Evolutionary conservation across 108 stramenopile species (phyloP).

Genomic region (Cylindrotheca fusiformis): DNA sequence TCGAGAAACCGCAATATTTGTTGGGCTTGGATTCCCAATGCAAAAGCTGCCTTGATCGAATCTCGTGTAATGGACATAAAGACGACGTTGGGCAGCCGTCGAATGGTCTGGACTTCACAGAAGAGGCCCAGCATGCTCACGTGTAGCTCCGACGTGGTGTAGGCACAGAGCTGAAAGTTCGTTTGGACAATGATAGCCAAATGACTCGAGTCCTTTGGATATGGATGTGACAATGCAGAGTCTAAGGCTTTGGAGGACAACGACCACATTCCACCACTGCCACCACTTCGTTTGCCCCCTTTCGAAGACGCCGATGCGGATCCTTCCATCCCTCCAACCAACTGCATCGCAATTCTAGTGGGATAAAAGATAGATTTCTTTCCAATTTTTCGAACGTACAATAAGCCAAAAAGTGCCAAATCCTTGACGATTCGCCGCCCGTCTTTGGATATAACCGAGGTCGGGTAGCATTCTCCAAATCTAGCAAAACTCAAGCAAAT

Average conservation of each 20-base stretch:
- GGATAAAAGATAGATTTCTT: constrained; percentile 73
- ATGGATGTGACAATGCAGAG: constrained; percentile 56
- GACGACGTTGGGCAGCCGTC: constrained; percentile 83
- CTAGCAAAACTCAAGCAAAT: constrained; percentile 69
- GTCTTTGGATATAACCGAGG: constrained; percentile 46
- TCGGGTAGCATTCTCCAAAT: constrained; percentile 74
- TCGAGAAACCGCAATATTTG: constrained; percentile 89
- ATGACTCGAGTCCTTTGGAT: constrained; percentile 65
- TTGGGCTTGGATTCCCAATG: constrained; percentile 68
- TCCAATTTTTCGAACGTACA: constrained; percentile 61
- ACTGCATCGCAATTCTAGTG: constrained; percentile 75
- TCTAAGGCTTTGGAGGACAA: constrained; percentile 64
- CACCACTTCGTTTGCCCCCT: constrained; percentile 6
- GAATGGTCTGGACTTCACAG: constrained; percentile 73
- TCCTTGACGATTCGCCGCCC: constrained; percentile 66
- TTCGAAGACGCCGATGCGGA: not conserved
- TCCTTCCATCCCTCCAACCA: constrained; percentile 36
- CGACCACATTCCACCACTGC: constrained; percentile 36
- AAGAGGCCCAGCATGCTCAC: constrained; percentile 84
- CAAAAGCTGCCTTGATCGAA: constrained; percentile 75
- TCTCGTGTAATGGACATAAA: constrained; percentile 83
- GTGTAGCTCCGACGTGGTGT: constrained; percentile 78
- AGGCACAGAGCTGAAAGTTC: constrained; percentile 90
- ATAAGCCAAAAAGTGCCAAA: constrained; percentile 70
- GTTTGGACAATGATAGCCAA: constrained; percentile 89